Evolutionary conservation across 2,329 filamentous ascomycete genomes (phyloP).

Genomic region (Exophiala calicioides): DNA sequence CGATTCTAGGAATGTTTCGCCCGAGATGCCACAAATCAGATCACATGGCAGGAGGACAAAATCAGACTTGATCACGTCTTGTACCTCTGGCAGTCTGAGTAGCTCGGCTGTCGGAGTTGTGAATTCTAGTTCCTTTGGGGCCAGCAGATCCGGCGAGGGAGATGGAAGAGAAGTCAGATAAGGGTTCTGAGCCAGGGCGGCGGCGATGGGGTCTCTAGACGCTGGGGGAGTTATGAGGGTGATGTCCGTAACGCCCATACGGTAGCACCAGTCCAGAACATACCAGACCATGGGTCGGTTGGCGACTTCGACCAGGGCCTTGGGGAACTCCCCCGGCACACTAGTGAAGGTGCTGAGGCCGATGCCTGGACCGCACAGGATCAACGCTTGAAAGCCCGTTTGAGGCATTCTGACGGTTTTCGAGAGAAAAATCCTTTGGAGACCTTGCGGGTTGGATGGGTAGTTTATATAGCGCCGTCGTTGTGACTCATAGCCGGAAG

Average conservation of each 20-base stretch:
- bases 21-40: constrained; percentile 84
- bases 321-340: constrained; percentile 50
- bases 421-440: background rate
- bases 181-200: constrained; percentile 51
- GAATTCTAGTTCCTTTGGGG: constrained; percentile 73
- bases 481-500: constrained; percentile 23
- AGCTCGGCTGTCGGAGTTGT: constrained; percentile 89
- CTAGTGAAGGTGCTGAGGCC: constrained; percentile 54
- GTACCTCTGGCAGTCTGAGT: constrained; percentile 79
- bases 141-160: constrained; percentile 66
- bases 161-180: constrained; percentile 52
- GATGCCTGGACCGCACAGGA: constrained; percentile 51
- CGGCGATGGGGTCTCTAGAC: constrained; percentile 45
- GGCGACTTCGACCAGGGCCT: constrained; percentile 51
- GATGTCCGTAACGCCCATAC: constrained; percentile 51
- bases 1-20: constrained; percentile 78
- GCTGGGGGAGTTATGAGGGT: constrained; percentile 51
- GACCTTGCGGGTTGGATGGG: background rate
- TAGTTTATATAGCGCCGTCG: constrained; percentile 5
- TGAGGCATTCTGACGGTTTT: constrained; percentile 31
- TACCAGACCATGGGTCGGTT: constrained; percentile 55
- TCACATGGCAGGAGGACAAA: constrained; percentile 93
- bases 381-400: constrained; percentile 50
- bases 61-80: constrained; percentile 74
- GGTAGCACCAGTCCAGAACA: constrained; percentile 50